Evolutionary conservation across 345 rosid species (phyloP).

Genomic region (Citropsis articulata): DNA sequence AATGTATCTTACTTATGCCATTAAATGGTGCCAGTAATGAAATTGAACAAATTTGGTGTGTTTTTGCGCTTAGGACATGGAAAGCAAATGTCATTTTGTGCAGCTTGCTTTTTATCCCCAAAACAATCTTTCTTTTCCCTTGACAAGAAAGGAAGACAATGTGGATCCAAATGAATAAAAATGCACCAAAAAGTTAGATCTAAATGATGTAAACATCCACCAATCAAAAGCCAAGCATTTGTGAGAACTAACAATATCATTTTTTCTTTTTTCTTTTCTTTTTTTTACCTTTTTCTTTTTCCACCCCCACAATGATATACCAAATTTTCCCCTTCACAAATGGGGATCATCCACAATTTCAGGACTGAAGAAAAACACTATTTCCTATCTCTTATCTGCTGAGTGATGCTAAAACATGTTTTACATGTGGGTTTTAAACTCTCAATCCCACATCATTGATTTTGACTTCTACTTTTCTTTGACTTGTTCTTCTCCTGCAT

Average conservation of each 20-base stretch:
- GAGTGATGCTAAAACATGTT: conserved; percentile 24
- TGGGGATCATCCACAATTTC: conserved; percentile 22
- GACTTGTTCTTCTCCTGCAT: conserved; percentile 84
- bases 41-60: no score
- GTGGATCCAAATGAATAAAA: no score
- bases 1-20: no score
- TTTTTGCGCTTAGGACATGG: background rate
- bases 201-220: conserved; percentile 19
- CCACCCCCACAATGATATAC: conserved; percentile 34
- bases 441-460: conserved; percentile 25
- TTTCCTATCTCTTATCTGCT: conserved; percentile 22
- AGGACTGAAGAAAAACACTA: conserved; percentile 28
- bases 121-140: background rate
- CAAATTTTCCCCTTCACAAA: conserved; percentile 17
- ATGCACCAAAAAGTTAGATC: background rate
- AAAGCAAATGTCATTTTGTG: no score
- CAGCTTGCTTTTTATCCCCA: background rate
- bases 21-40: no score
- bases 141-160: no score
- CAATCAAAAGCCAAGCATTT: conserved; percentile 17
- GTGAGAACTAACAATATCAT: conserved; percentile 24
- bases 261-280: background rate
- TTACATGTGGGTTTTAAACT: conserved; percentile 19
- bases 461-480: conserved; percentile 58
- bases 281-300: background rate